phyloP scores from a whole-genome alignment of 176 grass and related monocot species.

The Lolium perenne region DNA sequence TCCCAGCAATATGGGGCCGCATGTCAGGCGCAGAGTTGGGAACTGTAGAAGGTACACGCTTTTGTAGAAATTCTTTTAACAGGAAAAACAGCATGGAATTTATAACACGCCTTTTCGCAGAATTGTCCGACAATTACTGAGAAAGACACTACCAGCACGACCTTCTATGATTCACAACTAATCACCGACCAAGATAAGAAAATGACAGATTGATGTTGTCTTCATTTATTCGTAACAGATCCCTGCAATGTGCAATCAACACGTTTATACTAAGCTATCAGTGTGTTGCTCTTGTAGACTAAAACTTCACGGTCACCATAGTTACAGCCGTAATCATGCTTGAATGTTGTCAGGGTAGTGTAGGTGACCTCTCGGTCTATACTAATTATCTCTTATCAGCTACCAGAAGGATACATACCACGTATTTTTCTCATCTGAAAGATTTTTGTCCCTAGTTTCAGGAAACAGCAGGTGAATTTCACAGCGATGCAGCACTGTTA shows the following conservation, averaged over 20 bases:
- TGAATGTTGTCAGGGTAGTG: neutral
- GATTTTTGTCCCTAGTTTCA: neutral
- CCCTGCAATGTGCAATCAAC: neutral
- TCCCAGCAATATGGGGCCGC: no score
- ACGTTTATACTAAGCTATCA: conserved; percentile 14
- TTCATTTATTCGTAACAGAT: neutral
- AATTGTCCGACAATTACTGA: neutral
- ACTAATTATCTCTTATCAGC: neutral
- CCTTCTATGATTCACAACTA: neutral
- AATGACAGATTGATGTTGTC: conserved; percentile 11
- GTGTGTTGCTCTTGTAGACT: neutral
- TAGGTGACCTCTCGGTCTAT: neutral
- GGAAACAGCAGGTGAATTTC: neutral
- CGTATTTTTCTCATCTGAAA: neutral
- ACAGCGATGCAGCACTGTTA: neutral
- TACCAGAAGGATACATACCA: neutral
- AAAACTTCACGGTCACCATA: conserved; percentile 10
- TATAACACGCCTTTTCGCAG: neutral
- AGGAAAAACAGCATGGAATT: no score
- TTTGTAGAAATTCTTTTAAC: no score
- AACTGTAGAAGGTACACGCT: no score
- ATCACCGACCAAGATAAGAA: neutral
- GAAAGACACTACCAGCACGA: conserved; percentile 2
- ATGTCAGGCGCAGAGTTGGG: no score
- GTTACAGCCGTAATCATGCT: neutral